A percentile compares a stretch with the other conserved stretches of the same genome.
These are phyloP conservation scores for Globisporangium solare DNA, from an alignment of 352 stramenopile species.

Conservation along the genomic window DNA sequence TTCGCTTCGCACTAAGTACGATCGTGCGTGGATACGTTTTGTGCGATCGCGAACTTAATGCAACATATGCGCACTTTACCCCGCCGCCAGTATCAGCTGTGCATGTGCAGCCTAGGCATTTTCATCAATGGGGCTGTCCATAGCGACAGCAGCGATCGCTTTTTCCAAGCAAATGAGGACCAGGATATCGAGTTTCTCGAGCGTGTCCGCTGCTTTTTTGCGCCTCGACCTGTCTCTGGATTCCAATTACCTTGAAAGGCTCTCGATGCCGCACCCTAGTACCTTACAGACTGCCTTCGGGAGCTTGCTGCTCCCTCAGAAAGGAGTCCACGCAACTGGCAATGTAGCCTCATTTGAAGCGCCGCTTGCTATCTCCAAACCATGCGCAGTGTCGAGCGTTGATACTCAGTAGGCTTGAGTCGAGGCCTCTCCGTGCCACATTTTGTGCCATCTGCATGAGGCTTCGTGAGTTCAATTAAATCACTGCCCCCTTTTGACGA, in stretches of 20 bases:
- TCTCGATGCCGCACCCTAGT: neutral
- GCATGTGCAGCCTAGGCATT: too few relatives aligned
- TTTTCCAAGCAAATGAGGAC: too few relatives aligned
- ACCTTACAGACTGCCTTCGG: neutral
- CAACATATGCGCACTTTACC: too few relatives aligned
- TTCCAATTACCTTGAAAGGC: neutral
- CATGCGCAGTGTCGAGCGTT: conserved; percentile 7
- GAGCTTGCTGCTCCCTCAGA: neutral
- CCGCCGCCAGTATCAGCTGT: too few relatives aligned
- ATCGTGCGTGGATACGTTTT: too few relatives aligned
- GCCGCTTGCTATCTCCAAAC: neutral
- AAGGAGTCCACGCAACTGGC: too few relatives aligned
- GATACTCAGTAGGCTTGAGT: neutral
- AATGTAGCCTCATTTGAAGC: neutral
- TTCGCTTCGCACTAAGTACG: neutral
- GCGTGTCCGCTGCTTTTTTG: neutral
- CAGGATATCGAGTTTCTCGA: too few relatives aligned
- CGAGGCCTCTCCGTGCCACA: conserved; percentile 9
- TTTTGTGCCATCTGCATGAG: neutral
- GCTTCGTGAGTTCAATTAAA: conserved; percentile 3
- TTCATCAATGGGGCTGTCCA: too few relatives aligned
- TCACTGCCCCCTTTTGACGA: neutral
- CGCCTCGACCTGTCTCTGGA: conserved; percentile 2
- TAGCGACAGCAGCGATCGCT: too few relatives aligned
- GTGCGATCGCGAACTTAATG: too few relatives aligned